phyloP scores from a whole-genome alignment of 176 grass and related monocot species.

The Aegilops sharonensis region DNA sequence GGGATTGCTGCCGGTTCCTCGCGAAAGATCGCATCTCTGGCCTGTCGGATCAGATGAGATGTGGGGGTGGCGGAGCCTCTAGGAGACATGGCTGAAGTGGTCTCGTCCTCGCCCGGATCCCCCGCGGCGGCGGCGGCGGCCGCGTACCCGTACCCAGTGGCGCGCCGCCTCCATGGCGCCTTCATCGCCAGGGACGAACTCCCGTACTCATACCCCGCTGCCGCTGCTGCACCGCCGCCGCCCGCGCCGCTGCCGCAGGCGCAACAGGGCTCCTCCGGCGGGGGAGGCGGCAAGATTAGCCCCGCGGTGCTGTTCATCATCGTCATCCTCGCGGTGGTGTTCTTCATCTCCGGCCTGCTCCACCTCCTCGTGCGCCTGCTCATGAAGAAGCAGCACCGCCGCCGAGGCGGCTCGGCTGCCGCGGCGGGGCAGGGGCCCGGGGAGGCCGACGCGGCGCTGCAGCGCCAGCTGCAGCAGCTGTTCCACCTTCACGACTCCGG shows the following conservation, averaged over 20 bases:
- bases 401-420: background rate
- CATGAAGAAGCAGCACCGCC: slow-evolving; percentile 64
- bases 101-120: slow-evolving; percentile 23
- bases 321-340: slow-evolving; percentile 79
- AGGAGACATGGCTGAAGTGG: slow-evolving; percentile 42
- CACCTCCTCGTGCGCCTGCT: slow-evolving; percentile 79
- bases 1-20: slow-evolving; percentile 4
- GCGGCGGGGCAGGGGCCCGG: background rate
- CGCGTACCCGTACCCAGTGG: too few species aligned
- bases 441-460: slow-evolving; percentile 55
- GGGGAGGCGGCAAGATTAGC: slow-evolving; percentile 60
- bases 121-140: background rate
- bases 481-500: slow-evolving; percentile 94
- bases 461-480: slow-evolving; percentile 88
- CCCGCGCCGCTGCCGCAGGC: background rate
- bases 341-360: slow-evolving; percentile 92
- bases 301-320: slow-evolving; percentile 92
- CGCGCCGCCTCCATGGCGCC: slow-evolving; percentile 28
- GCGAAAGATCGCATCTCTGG: slow-evolving; percentile 29
- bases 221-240: background rate
- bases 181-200: slow-evolving; percentile 37
- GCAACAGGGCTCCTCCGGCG: background rate
- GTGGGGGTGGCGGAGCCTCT: slow-evolving; percentile 15
- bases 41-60: slow-evolving; percentile 46
- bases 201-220: slow-evolving; percentile 20